Base-by-base conservation (phyloP, 768 basidiomycete genomes). In the Boletus vinaceobasis region DNA sequence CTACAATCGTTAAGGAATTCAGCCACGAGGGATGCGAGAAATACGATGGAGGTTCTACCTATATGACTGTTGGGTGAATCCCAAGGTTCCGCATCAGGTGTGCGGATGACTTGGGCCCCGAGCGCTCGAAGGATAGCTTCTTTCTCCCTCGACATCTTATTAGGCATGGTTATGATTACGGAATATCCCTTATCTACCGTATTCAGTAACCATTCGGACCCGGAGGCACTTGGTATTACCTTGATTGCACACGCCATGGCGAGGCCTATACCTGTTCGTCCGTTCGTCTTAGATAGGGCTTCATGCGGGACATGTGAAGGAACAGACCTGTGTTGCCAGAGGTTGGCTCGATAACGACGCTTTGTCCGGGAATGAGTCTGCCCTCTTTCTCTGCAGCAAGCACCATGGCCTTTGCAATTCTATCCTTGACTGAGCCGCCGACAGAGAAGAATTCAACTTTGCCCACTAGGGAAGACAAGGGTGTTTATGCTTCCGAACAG, bases 91-190 rank as follows among this genome's bases (percentile, higher is more conserved):
- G 88, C 88, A 11, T 85, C 93, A 5, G 96, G 96, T 5, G 97
- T 98, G 47, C 97, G 89, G 51, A 98, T 78, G 49, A 99, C 93
- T 68, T 93, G 88, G 3, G 97, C 97, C 4, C 97, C 96, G 10
- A 98, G 80, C 0, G 93, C 93, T 38, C 91, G 86, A 29, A 99
- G 78, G 23, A 91, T 81, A 1, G 91, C 91, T 73, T 94, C 93
- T 71, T 99, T 99, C 74, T 99, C 96, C 52, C 85, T 71, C 5
- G 91, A 93, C 96, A 98, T 98, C 77, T 98, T 98, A 68, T 93
- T 86, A 36, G 95, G 95, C 71, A 97, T 75, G 59, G 87, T 88
- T 71, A 93, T 93, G 65, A 93, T 88, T 57, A 91, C 86, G 37
- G 88, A 83, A 83, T 93, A 93, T 75, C 90, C 90, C 91, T 92